Conservation (phyloP, 306 rosid species). For the Prunus padus region DNA sequence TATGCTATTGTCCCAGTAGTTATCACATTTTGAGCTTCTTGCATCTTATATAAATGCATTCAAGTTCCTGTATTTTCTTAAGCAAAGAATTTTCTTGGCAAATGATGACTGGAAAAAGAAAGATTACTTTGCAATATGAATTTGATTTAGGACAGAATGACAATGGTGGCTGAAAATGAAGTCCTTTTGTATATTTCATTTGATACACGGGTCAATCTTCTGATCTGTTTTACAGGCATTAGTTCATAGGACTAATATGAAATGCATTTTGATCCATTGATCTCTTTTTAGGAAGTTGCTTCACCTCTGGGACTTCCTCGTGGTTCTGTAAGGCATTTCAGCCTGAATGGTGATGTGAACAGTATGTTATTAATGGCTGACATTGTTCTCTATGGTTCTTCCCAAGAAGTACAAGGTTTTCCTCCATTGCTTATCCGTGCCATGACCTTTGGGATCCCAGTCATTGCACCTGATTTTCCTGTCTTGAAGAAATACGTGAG, state of each 20-base stretch:
- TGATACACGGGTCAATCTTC: constrained; percentile 10
- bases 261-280: constrained; percentile 35
- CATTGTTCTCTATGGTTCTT: constrained; percentile 83
- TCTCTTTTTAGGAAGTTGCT: constrained; percentile 68
- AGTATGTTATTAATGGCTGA: constrained; percentile 82
- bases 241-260: constrained; percentile 16
- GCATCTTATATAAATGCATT: constrained; percentile 4
- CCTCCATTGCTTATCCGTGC: constrained; percentile 86
- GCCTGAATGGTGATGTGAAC: constrained; percentile 76
- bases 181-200: neutral
- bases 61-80: neutral
- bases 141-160: neutral
- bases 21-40: neutral
- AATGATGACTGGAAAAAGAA: neutral
- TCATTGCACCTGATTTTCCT: constrained; percentile 81
- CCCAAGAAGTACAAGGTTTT: constrained; percentile 89
- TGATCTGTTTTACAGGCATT: constrained; percentile 17
- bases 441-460: constrained; percentile 83
- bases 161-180: neutral
- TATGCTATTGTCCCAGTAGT: constrained; percentile 2
- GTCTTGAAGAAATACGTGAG: constrained; percentile 76
- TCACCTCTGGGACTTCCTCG: constrained; percentile 77
- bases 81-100: neutral
- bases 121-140: neutral
- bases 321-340: constrained; percentile 74